phyloP scores from a whole-genome alignment of 768 basidiomycete species.

The Clitopilus hobsonii region DNA sequence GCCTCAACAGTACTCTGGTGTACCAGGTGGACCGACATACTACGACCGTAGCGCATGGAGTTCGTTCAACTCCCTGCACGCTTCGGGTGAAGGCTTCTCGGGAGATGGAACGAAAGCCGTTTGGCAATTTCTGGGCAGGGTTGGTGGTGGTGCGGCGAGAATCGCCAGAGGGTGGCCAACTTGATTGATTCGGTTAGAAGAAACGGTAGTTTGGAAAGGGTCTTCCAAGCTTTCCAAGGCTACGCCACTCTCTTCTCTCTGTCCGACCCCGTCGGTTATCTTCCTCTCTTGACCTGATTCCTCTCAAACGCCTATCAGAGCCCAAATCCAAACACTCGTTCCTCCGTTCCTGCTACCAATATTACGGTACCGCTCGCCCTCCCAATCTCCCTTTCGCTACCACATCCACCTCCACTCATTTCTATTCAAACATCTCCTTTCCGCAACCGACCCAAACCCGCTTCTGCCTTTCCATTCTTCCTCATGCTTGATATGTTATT shows the following conservation, averaged over 20 bases:
- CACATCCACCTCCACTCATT: not conserved
- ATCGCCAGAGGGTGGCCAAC: constrained; percentile 79
- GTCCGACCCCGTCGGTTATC: too few species aligned
- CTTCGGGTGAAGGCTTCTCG: constrained; percentile 65
- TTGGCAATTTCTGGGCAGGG: constrained; percentile 66
- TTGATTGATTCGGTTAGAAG: constrained; percentile 25
- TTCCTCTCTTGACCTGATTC: too few species aligned
- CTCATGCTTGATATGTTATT: not conserved
- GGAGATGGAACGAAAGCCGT: constrained; percentile 55
- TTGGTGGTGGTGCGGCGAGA: constrained; percentile 72
- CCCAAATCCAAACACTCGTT: too few species aligned
- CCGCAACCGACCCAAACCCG: too few species aligned
- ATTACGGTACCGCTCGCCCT: too few species aligned
- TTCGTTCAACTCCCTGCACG: constrained; percentile 71
- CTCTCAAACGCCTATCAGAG: too few species aligned
- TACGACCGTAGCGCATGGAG: constrained; percentile 79
- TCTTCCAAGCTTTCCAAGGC: not conserved
- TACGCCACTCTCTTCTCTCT: not conserved
- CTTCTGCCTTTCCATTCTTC: constrained; percentile 2
- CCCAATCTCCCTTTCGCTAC: too few species aligned
- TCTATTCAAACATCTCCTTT: not conserved
- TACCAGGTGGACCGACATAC: constrained; percentile 66
- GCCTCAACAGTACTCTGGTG: constrained; percentile 41
- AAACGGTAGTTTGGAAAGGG: too few species aligned
- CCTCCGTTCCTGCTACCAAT: too few species aligned